These are phyloP conservation scores for Sphaerobolus stellatus DNA, from an alignment of 1,284 basidiomycete species.

Conservation along the genomic window DNA sequence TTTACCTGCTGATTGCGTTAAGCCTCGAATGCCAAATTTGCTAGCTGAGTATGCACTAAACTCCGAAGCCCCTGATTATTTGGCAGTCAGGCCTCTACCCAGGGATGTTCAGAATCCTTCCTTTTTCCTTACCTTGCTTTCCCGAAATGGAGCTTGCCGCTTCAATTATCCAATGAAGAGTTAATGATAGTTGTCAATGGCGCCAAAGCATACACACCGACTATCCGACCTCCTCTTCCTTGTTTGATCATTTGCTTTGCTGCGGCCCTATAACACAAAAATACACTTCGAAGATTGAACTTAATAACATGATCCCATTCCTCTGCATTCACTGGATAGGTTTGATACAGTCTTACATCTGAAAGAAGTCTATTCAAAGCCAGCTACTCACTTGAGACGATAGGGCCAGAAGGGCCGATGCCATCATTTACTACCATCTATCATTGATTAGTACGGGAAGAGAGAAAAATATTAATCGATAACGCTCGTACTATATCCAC, in stretches of 20 bases:
- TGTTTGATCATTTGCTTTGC: conserved; percentile 34
- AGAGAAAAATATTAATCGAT: neutral
- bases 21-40: conserved; percentile 28
- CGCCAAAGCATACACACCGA: too few species aligned
- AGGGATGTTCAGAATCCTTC: neutral
- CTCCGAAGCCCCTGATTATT: conserved; percentile 1
- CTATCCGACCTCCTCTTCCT: conserved; percentile 30
- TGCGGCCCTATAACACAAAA: conserved; percentile 34
- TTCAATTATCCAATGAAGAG: too few species aligned
- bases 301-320: conserved; percentile 25
- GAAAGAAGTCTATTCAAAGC: neutral
- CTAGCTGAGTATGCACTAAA: conserved; percentile 21
- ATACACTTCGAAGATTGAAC: conserved; percentile 34
- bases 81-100: neutral
- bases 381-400: conserved; percentile 20
- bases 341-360: neutral
- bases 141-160: conserved; percentile 4
- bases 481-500: conserved; percentile 27
- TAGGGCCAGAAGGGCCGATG: conserved; percentile 9
- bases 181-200: too few species aligned
- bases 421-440: conserved; percentile 30
- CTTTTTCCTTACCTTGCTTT: conserved; percentile 5
- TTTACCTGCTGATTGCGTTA: conserved; percentile 26
- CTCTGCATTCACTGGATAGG: conserved; percentile 16
- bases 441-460: neutral